Base-by-base conservation (phyloP, 2,329 filamentous ascomycete genomes). In the Delphinella strobiligena region DNA sequence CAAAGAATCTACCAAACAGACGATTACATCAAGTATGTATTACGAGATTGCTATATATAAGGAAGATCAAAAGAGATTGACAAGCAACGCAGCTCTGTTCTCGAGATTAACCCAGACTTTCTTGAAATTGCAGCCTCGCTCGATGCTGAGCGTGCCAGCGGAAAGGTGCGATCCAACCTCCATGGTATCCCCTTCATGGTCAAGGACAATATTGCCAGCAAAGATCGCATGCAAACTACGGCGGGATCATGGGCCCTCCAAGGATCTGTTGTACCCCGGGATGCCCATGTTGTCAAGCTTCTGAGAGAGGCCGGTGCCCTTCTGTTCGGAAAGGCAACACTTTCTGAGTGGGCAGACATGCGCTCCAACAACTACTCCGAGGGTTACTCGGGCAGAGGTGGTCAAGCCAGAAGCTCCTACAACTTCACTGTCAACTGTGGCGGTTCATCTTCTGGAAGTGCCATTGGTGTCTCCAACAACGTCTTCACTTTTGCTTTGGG, bases 281-380 rank as follows among this genome's bases (percentile, higher is more conserved):
- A 87, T 54, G 75, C 81, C 1, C 61, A 68, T 47, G 75, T 84
- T 0, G 74, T 85, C 2, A 51, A 64, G 15, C 66, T 64, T 44
- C 66, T 86, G 27, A 72, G 80, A 3, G 61, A 72, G 31, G 76
- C 78, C 1, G 80, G 80, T 10, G 82, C 78, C 2, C 60, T 86
- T 0, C 62, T 88, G 4, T 62, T 88, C 37, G 82, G 82, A 30
- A 82, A 87, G 55, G 74, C 80, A 1, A 75, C 72, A 1, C 58
- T 87, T 39, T 78, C 72, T 45, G 82, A 88, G 54, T 87, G 81
- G 80, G 81, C 82, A 0, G 74, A 78, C 43, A 82, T 83, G 76
- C 68, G 80, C 27, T 72, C 67, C 46, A 79, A 68, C 49, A 70
- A 75, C 50, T 80, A 82, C 54, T 79, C 75, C 0, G 77, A 81